These are phyloP conservation scores for Suhomyces wounanorum DNA, from an alignment of 1,139 yeast species.

Conservation along the genomic window DNA sequence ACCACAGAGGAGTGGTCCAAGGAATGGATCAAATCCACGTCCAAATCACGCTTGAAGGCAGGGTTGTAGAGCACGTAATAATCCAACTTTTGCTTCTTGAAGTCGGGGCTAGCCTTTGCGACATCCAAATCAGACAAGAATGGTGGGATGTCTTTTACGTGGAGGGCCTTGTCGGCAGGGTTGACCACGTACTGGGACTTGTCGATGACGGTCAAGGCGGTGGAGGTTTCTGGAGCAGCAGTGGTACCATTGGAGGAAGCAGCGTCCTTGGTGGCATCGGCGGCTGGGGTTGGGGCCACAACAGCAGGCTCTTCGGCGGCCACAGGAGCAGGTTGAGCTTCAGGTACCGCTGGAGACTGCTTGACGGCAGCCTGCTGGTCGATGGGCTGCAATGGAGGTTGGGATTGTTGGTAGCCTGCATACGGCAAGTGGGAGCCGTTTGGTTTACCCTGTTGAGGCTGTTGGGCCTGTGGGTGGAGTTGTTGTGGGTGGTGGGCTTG, in stretches of 20 bases:
- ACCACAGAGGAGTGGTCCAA: constrained; percentile 92
- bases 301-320: not conserved
- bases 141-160: constrained; percentile 76
- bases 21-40: constrained; percentile 86
- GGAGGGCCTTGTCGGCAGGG: constrained; percentile 50
- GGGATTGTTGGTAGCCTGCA: constrained; percentile 16
- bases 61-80: constrained; percentile 93
- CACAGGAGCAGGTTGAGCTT: constrained; percentile 13
- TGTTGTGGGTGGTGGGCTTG: constrained; percentile 18
- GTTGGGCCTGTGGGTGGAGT: constrained; percentile 28
- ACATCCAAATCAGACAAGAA: constrained; percentile 83
- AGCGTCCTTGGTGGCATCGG: constrained; percentile 18
- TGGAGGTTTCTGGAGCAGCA: constrained; percentile 30
- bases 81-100: constrained; percentile 82
- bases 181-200: constrained; percentile 47
- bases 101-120: constrained; percentile 71
- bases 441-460: constrained; percentile 13
- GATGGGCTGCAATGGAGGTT: constrained; percentile 14
- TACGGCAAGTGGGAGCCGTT: constrained; percentile 18
- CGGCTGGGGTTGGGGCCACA: constrained; percentile 1
- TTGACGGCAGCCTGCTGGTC: constrained; percentile 10
- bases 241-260: constrained; percentile 14
- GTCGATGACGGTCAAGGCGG: constrained; percentile 43
- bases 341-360: constrained; percentile 18
- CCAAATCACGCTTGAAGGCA: constrained; percentile 65